Conservation (phyloP, 352 stramenopile species). For the Pythium dissotocum region DNA sequence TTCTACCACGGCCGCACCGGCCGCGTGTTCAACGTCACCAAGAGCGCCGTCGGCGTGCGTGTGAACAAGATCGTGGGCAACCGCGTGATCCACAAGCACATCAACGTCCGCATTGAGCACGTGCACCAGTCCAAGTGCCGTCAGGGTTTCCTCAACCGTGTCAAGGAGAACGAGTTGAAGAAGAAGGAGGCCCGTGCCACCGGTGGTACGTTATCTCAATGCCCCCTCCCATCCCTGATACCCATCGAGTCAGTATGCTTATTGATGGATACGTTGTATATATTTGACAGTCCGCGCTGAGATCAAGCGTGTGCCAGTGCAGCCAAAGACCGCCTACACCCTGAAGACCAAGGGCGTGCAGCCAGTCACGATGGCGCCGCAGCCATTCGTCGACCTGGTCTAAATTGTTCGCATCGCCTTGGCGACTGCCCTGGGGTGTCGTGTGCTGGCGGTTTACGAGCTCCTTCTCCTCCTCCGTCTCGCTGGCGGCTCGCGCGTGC, state of each 20-base stretch:
- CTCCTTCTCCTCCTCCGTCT: neutral
- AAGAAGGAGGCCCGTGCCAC: slow-evolving; percentile 96
- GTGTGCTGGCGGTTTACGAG: slow-evolving; percentile 9
- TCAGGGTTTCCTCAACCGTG: slow-evolving; percentile 97
- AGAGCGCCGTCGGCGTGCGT: slow-evolving; percentile 97
- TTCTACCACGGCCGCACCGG: slow-evolving; percentile 99
- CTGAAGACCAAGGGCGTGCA: slow-evolving; percentile 88
- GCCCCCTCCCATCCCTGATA: neutral
- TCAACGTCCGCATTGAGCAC: slow-evolving; percentile 99
- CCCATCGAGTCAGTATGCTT: neutral
- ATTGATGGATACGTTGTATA: neutral
- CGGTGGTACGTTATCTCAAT: slow-evolving; percentile 50
- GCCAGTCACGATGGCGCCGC: slow-evolving; percentile 96
- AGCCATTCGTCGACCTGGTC: slow-evolving; percentile 98
- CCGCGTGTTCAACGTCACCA: slow-evolving; percentile 99
- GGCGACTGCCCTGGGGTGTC: slow-evolving; percentile 6
- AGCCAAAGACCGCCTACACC: slow-evolving; percentile 96
- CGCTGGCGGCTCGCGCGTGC: neutral
- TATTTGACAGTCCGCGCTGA: slow-evolving; percentile 65
- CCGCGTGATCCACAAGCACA: slow-evolving; percentile 99
- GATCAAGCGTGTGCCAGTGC: slow-evolving; percentile 94
- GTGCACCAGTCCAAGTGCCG: slow-evolving; percentile 98
- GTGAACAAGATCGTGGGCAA: slow-evolving; percentile 99
- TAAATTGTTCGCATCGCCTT: slow-evolving; percentile 64
- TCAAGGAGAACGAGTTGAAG: slow-evolving; percentile 98